phyloP scores from a whole-genome alignment of 1,139 yeast species.

The Blastobotrys elegans region DNA sequence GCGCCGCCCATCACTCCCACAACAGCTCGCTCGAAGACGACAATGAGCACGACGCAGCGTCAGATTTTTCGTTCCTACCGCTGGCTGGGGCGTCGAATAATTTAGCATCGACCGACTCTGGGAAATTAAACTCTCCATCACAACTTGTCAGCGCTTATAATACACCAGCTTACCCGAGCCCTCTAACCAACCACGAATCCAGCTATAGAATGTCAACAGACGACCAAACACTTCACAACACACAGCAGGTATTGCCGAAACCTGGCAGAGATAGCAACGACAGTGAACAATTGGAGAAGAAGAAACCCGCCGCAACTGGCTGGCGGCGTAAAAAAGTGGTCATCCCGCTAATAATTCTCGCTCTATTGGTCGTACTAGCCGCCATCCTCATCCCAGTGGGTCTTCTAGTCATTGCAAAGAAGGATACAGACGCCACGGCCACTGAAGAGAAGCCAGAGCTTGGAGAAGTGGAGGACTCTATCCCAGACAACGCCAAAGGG shows the following conservation, averaged over 20 bases:
- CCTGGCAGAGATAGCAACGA: background rate
- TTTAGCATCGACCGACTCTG: background rate
- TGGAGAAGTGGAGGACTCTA: background rate
- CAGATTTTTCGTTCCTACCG: slow-evolving; percentile 11
- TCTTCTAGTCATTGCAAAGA: slow-evolving; percentile 26
- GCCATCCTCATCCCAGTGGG: slow-evolving; percentile 34
- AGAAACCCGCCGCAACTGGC: background rate
- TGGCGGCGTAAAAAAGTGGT: slow-evolving; percentile 16
- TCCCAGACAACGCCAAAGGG: slow-evolving; percentile 28
- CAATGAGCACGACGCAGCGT: slow-evolving; percentile 3
- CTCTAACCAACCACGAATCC: background rate
- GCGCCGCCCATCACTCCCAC: background rate
- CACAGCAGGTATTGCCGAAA: slow-evolving; percentile 6
- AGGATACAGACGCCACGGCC: background rate
- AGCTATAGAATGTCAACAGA: background rate
- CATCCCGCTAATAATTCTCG: slow-evolving; percentile 18
- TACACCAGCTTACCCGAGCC: slow-evolving; percentile 10
- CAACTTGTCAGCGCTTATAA: slow-evolving; percentile 4
- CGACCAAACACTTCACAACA: background rate
- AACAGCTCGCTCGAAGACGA: background rate
- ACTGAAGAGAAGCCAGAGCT: background rate
- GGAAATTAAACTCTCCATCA: too few species aligned
- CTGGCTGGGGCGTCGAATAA: too few species aligned
- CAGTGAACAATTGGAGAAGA: background rate
- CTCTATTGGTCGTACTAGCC: slow-evolving; percentile 22